Conservation (phyloP, 2,329 filamentous ascomycete species). For the Sphaerostilbella broomeana region DNA sequence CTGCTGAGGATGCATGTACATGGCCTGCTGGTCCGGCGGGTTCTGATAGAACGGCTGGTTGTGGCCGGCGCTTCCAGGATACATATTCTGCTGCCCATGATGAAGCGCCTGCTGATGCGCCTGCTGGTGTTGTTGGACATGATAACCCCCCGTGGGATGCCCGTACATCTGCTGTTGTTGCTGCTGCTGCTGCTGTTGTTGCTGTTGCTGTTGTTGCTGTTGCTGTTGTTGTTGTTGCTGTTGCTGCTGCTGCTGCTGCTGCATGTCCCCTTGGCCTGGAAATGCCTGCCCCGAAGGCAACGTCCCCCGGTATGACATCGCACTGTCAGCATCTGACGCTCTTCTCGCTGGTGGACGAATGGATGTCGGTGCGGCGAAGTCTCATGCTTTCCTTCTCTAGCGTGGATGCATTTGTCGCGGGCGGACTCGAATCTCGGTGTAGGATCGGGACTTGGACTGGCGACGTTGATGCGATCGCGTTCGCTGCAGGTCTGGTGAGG, state of each 20-base stretch:
- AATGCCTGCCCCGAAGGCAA: slow-evolving; percentile 36
- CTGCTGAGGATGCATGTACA: slow-evolving; percentile 19
- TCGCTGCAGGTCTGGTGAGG: neutral
- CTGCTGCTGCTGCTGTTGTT: slow-evolving; percentile 23
- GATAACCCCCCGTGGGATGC: slow-evolving; percentile 23
- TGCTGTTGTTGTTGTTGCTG: slow-evolving; percentile 21
- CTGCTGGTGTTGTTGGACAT: slow-evolving; percentile 21
- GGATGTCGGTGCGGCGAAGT: slow-evolving; percentile 8
- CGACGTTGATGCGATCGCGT: neutral
- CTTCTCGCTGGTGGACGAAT: slow-evolving; percentile 11
- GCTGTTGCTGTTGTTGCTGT: slow-evolving; percentile 14
- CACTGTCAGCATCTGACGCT: slow-evolving; percentile 15
- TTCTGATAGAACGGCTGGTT: slow-evolving; percentile 20
- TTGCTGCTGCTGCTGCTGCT: slow-evolving; percentile 21
- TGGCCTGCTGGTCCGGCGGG: slow-evolving; percentile 16
- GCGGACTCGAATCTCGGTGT: no score
- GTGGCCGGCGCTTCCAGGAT: slow-evolving; percentile 10
- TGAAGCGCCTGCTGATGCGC: slow-evolving; percentile 18
- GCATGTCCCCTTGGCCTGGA: slow-evolving; percentile 29
- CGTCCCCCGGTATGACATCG: slow-evolving; percentile 30
- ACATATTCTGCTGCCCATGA: slow-evolving; percentile 16
- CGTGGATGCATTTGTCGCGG: no score
- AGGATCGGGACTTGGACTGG: no score
- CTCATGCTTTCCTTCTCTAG: slow-evolving; percentile 12
- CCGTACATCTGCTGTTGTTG: slow-evolving; percentile 20